These are phyloP conservation scores for Carex sylvatica DNA, from an alignment of 202 grass and related monocot genomes.

Conservation along the genomic window DNA sequence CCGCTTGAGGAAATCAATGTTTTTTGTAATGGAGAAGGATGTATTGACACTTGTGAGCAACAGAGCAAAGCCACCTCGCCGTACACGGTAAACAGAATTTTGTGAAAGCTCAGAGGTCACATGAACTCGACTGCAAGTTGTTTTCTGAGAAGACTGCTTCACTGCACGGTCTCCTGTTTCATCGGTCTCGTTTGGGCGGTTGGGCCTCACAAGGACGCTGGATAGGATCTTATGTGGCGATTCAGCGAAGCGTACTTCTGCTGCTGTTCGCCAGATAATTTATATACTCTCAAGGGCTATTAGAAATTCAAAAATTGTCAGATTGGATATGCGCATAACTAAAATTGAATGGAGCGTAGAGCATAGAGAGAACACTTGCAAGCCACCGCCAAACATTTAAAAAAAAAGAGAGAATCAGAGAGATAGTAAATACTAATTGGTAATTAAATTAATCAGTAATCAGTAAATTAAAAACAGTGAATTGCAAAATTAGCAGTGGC, in stretches of 20 bases:
- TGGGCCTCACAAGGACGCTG: neutral
- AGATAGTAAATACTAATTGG: no score
- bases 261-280: no score
- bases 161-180: slow-evolving; percentile 6
- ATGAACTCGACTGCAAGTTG: neutral
- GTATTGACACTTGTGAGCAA: neutral
- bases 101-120: slow-evolving; percentile 17
- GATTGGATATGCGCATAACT: no score
- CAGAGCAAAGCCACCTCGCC: neutral
- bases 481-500: no score
- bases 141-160: slow-evolving; percentile 6
- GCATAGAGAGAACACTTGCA: no score
- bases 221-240: neutral
- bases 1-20: neutral
- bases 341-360: no score
- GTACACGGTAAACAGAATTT: slow-evolving; percentile 13
- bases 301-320: no score
- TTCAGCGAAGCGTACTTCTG: neutral
- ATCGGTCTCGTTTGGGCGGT: neutral
- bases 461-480: no score
- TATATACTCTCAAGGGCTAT: no score
- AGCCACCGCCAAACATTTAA: no score
- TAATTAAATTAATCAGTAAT: no score
- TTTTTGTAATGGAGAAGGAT: neutral
- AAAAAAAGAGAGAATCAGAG: no score